Percentiles rank a stretch among this genome's conserved stretches.
These are phyloP conservation scores for Mycena venus DNA, from an alignment of 768 basidiomycete species.

Conservation along the genomic window DNA sequence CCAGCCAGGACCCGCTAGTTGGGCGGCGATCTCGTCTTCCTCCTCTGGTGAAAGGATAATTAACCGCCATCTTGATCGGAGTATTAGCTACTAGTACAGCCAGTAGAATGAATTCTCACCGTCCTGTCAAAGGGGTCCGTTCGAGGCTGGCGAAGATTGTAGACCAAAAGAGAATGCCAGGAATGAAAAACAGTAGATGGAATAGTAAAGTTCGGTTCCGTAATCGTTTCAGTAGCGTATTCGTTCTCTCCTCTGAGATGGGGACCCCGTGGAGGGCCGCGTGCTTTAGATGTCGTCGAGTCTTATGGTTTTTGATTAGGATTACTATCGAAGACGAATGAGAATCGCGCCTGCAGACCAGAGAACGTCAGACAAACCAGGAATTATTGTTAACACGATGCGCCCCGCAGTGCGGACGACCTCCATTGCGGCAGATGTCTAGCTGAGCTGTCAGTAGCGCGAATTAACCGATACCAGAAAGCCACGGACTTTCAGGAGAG, in stretches of 20 bases:
- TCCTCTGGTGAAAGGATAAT: slow-evolving; percentile 94
- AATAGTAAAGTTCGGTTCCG: slow-evolving; percentile 63
- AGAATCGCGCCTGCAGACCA: background rate
- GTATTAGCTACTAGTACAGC: slow-evolving; percentile 2
- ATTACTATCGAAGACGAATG: slow-evolving; percentile 53
- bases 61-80: slow-evolving; percentile 77
- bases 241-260: slow-evolving; percentile 66
- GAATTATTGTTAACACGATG: slow-evolving; percentile 82
- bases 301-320: slow-evolving; percentile 68
- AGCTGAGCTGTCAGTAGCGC: slow-evolving; percentile 13
- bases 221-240: slow-evolving; percentile 60
- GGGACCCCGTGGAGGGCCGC: slow-evolving; percentile 66
- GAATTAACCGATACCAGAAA: background rate
- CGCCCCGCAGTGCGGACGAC: slow-evolving; percentile 78
- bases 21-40: slow-evolving; percentile 88
- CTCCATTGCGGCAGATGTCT: slow-evolving; percentile 84
- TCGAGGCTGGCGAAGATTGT: slow-evolving; percentile 82
- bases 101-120: slow-evolving; percentile 54
- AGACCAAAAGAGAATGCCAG: slow-evolving; percentile 72
- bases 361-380: slow-evolving; percentile 40
- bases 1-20: slow-evolving; percentile 90
- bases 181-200: slow-evolving; percentile 71
- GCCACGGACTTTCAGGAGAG: slow-evolving; percentile 64
- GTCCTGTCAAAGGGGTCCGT: slow-evolving; percentile 86
- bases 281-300: slow-evolving; percentile 63